A percentile compares a stretch with the other conserved stretches of the same genome.
These are phyloP conservation scores for Ehretia macrophylla DNA, from an alignment of 257 asterid species.

Conservation along the genomic window DNA sequence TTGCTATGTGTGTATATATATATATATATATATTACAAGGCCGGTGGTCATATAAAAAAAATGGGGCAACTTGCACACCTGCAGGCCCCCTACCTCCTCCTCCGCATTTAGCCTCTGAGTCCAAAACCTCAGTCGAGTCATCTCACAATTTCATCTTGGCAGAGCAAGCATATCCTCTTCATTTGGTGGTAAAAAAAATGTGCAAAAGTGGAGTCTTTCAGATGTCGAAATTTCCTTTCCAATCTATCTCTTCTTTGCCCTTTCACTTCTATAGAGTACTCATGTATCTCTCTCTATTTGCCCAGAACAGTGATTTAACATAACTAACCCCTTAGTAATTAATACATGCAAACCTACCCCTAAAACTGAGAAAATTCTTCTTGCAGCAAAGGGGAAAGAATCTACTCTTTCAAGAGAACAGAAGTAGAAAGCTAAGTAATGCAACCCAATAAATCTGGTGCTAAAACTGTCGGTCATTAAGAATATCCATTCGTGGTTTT, in stretches of 20 bases:
- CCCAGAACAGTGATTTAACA: background rate
- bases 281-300: conserved; percentile 1
- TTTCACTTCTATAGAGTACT: conserved; percentile 3
- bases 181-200: too few species aligned
- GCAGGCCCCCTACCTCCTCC: too few species aligned
- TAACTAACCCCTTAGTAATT: conserved; percentile 1
- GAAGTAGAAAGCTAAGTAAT: conserved; percentile 1
- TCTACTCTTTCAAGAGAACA: background rate
- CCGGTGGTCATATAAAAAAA: too few species aligned
- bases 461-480: conserved; percentile 18
- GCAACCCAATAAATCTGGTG: conserved; percentile 1
- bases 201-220: background rate
- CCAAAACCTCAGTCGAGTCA: too few species aligned
- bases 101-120: too few species aligned
- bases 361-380: conserved; percentile 7
- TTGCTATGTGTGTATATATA: too few species aligned
- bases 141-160: too few species aligned
- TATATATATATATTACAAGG: too few species aligned
- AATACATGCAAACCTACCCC: conserved; percentile 14
- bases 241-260: background rate
- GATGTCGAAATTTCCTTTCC: background rate
- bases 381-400: background rate
- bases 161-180: too few species aligned
- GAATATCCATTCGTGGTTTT: conserved; percentile 73
- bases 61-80: too few species aligned